Base-by-base conservation (phyloP, 176 grass and related monocot genomes). In the Hyparrhenia diplandra region DNA sequence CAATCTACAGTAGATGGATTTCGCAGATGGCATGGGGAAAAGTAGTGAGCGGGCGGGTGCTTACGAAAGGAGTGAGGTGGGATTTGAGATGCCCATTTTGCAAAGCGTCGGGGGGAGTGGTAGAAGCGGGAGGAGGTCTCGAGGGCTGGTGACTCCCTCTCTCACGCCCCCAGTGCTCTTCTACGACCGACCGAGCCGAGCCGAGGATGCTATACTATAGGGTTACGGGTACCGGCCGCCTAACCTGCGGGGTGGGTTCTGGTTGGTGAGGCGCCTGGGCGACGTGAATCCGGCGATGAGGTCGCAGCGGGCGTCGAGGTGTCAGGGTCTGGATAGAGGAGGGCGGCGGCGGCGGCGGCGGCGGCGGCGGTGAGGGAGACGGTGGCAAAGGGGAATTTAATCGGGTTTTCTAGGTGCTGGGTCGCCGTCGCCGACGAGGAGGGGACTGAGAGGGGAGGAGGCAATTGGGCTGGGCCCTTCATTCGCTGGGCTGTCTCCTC, bases 91-190 rank as follows among this genome's bases (percentile, higher is more conserved):
- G 29, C 42, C 31, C 42, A 74, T 65, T 83, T 46, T 6, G 55
- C 58, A 4, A 25, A 62, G 21, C 28, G 42, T 10, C 70, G 13
- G 9, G 21, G 21, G 21, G 70, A 29, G 42, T 9, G 40, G 41
- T 83, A 83, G 80, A 74, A 74, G 57, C 36, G 80, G 80, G 69
- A 58, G 59, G 70, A 64, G 68, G n/a, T 83, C 81, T 52, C 81
- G 67, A 69, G 67, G 67, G 67, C 67, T 69, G 37, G 67, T 42
- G 67, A 69, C 37, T 69, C 68, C 67, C 67, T 69, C 67, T 69
- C 80, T 82, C 68, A 82, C 54, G 36, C 36, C 67, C 52, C 79
- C 67, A 61, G 36, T 62, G 67, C 59, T 65, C 67, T 82, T 82
- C 67, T 72, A 82, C 54, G 13, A 21, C 80, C 57, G 21, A 31